These are phyloP conservation scores for Mycena amicta DNA, from an alignment of 768 basidiomycete species.

Conservation along the genomic window DNA sequence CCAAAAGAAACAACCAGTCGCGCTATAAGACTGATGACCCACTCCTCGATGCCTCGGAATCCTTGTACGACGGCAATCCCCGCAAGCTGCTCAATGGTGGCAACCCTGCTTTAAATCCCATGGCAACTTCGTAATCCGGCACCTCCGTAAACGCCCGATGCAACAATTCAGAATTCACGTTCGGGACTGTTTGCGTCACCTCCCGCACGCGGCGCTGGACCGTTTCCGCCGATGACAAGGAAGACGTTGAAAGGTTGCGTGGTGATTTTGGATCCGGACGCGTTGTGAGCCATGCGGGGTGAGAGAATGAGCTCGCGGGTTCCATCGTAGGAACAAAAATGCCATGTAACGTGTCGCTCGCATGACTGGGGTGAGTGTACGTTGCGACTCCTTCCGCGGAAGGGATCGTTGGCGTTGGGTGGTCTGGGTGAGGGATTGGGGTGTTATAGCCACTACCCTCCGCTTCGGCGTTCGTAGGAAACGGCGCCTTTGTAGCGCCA, in stretches of 20 bases:
- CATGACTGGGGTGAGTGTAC: slow-evolving; percentile 52
- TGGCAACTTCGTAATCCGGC: slow-evolving; percentile 84
- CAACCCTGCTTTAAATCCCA: slow-evolving; percentile 91
- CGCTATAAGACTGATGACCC: slow-evolving; percentile 8
- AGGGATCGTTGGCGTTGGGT: slow-evolving; percentile 22
- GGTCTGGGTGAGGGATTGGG: slow-evolving; percentile 3
- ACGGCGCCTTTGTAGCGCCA: slow-evolving; percentile 35
- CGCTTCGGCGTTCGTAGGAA: slow-evolving; percentile 23
- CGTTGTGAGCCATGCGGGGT: slow-evolving; percentile 43
- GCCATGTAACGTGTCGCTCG: slow-evolving; percentile 52
- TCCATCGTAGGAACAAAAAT: slow-evolving; percentile 65
- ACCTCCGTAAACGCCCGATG: slow-evolving; percentile 75
- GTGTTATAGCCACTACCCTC: slow-evolving; percentile 2
- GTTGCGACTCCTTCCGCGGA: slow-evolving; percentile 42
- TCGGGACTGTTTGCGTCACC: slow-evolving; percentile 13
- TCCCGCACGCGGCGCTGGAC: slow-evolving; percentile 22
- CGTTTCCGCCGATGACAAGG: slow-evolving; percentile 11
- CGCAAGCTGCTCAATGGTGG: slow-evolving; percentile 76
- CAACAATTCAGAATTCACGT: slow-evolving; percentile 38
- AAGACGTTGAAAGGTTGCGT: not conserved
- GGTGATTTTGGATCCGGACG: slow-evolving; percentile 36
- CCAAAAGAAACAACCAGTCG: not conserved
- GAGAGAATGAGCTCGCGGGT: slow-evolving; percentile 52
- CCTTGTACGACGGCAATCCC: slow-evolving; percentile 88
- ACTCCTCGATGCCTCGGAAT: slow-evolving; percentile 38